Evolutionary conservation across 768 basidiomycete species (phyloP), one percentile per base, ranked within the genome.

Genomic region (Clitopilus passeckerianus): DNA sequence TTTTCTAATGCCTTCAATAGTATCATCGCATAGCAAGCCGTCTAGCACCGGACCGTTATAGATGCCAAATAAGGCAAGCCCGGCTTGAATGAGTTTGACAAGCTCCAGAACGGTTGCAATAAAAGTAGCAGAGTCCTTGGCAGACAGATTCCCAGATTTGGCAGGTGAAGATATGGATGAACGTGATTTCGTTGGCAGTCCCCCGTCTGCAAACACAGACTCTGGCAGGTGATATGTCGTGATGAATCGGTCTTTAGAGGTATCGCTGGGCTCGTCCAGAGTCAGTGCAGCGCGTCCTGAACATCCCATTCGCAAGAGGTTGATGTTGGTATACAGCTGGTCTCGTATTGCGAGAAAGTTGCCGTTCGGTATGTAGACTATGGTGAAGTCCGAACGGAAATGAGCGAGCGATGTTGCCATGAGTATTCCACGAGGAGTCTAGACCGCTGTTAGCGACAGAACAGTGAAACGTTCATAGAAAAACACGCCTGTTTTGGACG

Each of bases 361-460:
- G 34, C 89, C 92, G 50, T 78, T 73, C 0, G 90, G 90, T 56
- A 94, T 85, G 60, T 83, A 86, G 33, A 93, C 88, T 61, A 93
- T 91, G 58, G 90, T 90, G 69, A 85, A 90, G 76, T 93, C 91
- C 1, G 91, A 92, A 58, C 89, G 89, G 69, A 94, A 94, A 75
- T 90, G 87, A 46, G 90, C 89, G 24, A 94, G 82, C 10, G 91
- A 93, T 24, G 92, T 94, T 58, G 86, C 83, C 83, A 93, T 86
- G 65, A 94, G 77, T 23, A 80, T 72, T 54, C 92, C 92, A 57
- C 85, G 74, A 14, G 80, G 77, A 9, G 86, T 91, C 82, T 88
- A 23, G 46, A 50, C 18, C 10, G 58, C 15, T 4, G 14, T 23
- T 22, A 14, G 30, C 5, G 23, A 10, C 24, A 33, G 54, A 34